These are phyloP conservation scores for Thraustochytrium sp. DNA, from an alignment of 352 stramenopile species.

Conservation along the genomic window DNA sequence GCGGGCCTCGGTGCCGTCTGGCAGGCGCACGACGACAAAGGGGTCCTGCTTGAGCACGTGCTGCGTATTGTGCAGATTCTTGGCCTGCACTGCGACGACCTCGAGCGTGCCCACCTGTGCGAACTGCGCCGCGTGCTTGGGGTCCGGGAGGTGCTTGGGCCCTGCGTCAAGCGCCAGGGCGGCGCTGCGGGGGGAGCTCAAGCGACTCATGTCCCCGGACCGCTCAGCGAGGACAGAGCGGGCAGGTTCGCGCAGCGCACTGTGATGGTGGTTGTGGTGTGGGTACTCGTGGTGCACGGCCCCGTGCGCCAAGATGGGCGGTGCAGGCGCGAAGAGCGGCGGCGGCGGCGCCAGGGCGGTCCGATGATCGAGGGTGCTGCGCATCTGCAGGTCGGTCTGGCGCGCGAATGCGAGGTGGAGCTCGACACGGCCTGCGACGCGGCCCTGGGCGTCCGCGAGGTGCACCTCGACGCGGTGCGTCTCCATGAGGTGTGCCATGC, in stretches of 20 bases:
- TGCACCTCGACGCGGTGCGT: not conserved
- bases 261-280: too few relatives aligned
- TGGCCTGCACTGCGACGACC: not conserved
- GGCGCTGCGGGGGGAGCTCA: too few relatives aligned
- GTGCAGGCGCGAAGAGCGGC: not conserved
- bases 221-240: too few relatives aligned
- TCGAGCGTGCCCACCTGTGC: not conserved
- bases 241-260: too few relatives aligned
- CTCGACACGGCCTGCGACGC: not conserved
- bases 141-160: not conserved
- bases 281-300: too few relatives aligned
- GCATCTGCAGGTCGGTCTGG: too few relatives aligned
- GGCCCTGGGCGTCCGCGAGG: not conserved
- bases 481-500: not conserved
- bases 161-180: too few relatives aligned
- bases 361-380: not conserved
- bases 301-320: too few relatives aligned
- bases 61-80: not conserved
- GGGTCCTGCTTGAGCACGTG: constrained; percentile 20
- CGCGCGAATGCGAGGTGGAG: not conserved
- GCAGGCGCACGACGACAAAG: not conserved
- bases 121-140: not conserved
- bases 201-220: too few relatives aligned
- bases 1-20: not conserved
- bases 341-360: not conserved